Evolutionary conservation across 2,329 filamentous ascomycete genomes (phyloP).

Genomic region (Colletotrichum godetiae): DNA sequence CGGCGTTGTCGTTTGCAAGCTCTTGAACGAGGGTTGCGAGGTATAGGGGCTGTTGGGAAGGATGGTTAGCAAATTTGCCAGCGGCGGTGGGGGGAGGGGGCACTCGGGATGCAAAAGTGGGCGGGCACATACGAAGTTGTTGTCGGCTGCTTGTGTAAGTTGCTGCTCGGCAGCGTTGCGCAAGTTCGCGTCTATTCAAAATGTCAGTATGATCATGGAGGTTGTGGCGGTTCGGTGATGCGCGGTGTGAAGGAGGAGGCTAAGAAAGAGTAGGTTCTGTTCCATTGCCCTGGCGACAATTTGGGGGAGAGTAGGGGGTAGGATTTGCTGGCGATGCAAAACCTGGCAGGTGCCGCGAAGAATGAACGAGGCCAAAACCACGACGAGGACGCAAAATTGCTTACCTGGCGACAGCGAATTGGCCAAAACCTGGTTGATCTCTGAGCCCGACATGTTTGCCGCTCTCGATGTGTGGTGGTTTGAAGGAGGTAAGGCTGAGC

Average conservation of each 20-base stretch:
- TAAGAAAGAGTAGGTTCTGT: slow-evolving; percentile 5
- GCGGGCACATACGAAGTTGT: slow-evolving; percentile 82
- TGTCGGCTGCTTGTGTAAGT: slow-evolving; percentile 90
- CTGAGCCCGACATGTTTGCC: slow-evolving; percentile 77
- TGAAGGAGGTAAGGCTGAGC: slow-evolving; percentile 29
- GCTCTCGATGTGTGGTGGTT: slow-evolving; percentile 37
- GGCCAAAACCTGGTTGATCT: slow-evolving; percentile 97
- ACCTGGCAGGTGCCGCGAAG: slow-evolving; percentile 17
- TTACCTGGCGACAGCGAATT: slow-evolving; percentile 95
- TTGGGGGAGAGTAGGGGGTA: slow-evolving; percentile 6
- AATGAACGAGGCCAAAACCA: slow-evolving; percentile 25
- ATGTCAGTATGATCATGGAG: slow-evolving; percentile 39
- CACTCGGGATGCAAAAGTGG: slow-evolving; percentile 36
- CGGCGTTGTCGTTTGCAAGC: slow-evolving; percentile 88
- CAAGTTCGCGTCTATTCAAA: slow-evolving; percentile 80
- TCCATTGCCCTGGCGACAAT: slow-evolving; percentile 18
- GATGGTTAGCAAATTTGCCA: slow-evolving; percentile 41
- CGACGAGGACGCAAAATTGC: slow-evolving; percentile 45
- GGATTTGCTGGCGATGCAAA: slow-evolving; percentile 18
- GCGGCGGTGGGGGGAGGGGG: slow-evolving; percentile 31
- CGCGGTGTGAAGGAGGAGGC: slow-evolving; percentile 23
- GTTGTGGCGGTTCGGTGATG: slow-evolving; percentile 15
- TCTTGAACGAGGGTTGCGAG: slow-evolving; percentile 92
- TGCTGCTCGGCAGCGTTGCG: slow-evolving; percentile 95
- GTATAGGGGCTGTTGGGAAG: slow-evolving; percentile 79